Evolutionary conservation across 192 early-diverging fungal genomes (phyloP).

Genomic region (Podila minutissima): DNA sequence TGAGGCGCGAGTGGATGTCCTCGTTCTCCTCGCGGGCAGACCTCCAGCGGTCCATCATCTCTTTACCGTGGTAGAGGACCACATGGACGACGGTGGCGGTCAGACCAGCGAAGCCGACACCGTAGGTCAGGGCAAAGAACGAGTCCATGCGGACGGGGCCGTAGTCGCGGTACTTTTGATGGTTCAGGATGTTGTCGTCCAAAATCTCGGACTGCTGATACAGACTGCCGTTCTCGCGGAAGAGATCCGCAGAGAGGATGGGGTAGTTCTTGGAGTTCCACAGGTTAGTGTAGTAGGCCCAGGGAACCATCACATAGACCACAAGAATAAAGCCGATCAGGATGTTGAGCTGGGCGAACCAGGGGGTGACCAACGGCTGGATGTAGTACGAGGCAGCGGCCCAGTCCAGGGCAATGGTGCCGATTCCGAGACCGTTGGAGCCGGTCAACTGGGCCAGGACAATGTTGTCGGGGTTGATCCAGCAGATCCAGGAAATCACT

Average conservation of each 20-base stretch:
- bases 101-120: conserved; percentile 60
- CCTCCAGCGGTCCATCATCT: conserved; percentile 63
- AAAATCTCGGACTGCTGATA: too few relatives aligned
- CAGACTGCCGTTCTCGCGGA: too few relatives aligned
- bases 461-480: conserved; percentile 52
- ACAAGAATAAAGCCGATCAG: conserved; percentile 55
- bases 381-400: conserved; percentile 30
- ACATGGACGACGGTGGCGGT: conserved; percentile 64
- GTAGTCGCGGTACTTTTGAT: conserved; percentile 34
- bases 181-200: conserved; percentile 16
- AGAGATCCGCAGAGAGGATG: conserved; percentile 12
- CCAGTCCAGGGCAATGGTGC: conserved; percentile 68
- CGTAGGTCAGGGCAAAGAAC: conserved; percentile 31
- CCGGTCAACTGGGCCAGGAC: conserved; percentile 51
- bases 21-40: conserved; percentile 46
- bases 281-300: conserved; percentile 55
- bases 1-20: conserved; percentile 71
- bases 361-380: conserved; percentile 44
- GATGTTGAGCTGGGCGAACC: conserved; percentile 57
- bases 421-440: conserved; percentile 58
- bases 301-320: conserved; percentile 59
- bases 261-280: conserved; percentile 53
- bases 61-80: conserved; percentile 69
- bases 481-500: conserved; percentile 57
- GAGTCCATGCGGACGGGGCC: conserved; percentile 49